Evolutionary conservation across 2,329 filamentous ascomycete species (phyloP), one percentile per base, ranked within the genome.

Genomic region (Nothophaeocryptopus gaeumannii): DNA sequence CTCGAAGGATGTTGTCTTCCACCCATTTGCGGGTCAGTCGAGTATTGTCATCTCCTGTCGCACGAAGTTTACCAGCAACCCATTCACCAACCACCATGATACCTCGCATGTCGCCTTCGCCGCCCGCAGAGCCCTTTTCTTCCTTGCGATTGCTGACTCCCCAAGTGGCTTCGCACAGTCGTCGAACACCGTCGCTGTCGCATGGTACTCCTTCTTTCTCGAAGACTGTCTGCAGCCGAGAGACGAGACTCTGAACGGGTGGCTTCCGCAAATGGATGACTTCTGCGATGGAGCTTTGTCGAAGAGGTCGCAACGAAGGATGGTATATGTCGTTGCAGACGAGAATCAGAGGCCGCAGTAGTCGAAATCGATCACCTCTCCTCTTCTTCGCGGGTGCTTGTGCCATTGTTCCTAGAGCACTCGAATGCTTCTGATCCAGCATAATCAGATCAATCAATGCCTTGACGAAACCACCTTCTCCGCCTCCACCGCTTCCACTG

Each of bases 261-360:
- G 93, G 90, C 61, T 93, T 93, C 40, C 92, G 88, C 31, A 96
- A 86, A 64, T 95, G 90, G 15, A 99, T 85, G 34, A 97, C 84
- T 67, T 99, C 93, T 0, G 92, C 93, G 42, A 93, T 83, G 0
- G 89, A 91, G 56, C 74, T 75, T 54, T 92, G 87, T n/a, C 93
- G 83, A 7, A 99, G 76, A 0, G 89, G 90, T 26, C 90, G 82
- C 35, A 99, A 78, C 14, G 91, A 88, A 3, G 92, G 85, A 60
- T 96, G 90, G 64, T 99, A 99, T 1, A 97, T 83, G 67, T 99
- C 95, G 63, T 99, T 99, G 74, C 93, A 99, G 60, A 99, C 93
- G 40, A 99, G 77, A 43, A 99, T 89, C 29, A 99, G 76, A 0
- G 93, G 93, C 39, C 93, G 80, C 71, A 95, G 81, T 54, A 96